Evolutionary conservation across 345 rosid species (phyloP), one percentile per base, ranked within the genome.

Genomic region (Mangifera indica): DNA sequence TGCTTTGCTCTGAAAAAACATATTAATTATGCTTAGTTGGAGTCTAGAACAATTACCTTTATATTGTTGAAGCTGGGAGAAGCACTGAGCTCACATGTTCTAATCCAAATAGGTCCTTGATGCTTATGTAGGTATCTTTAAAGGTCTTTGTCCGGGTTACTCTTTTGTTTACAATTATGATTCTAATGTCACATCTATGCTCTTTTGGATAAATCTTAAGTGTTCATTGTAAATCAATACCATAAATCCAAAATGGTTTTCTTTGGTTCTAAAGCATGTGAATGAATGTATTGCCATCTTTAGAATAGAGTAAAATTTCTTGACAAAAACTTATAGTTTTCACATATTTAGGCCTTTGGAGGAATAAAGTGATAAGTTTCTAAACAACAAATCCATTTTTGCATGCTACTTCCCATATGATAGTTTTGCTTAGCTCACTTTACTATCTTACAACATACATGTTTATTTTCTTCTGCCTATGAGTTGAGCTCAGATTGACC

Each of bases 71-170:
- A 68, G 61, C 34, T 22, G 5, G 22, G 21, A n/a, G 40, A 29
- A 29, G 32, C 59, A 2, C 37, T 40, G 18, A 45, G 21, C 14
- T 65, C 49, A n/a, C 56, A 7, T 51, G 14, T 40, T 40, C 15
- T 54, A 34, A 55, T 68, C 24, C 10, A 40, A 37, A 10, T 40
- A 54, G 62, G 46, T 21, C 62, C 48, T 14, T 21, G 34, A 22
- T 67, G 60, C 61, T 49, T 46, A 55, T 9, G 5, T 68, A 15
- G 51, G 37, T 14, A 44, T 46, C 52, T 55, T 69, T 69, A 21
- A 37, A 69, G 12, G 52, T 21, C 44, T 59, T 52, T 51, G 26
- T 32, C 24, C 9, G n/a, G 56, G n/a, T n/a, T 29, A 9, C 51
- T n/a, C 10, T 18, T 66, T 66, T 66, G 25, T 37, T 51, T 26